Evolutionary conservation across 2,329 filamentous ascomycete species (phyloP).

Genomic region (Calonectria fujianensis): DNA sequence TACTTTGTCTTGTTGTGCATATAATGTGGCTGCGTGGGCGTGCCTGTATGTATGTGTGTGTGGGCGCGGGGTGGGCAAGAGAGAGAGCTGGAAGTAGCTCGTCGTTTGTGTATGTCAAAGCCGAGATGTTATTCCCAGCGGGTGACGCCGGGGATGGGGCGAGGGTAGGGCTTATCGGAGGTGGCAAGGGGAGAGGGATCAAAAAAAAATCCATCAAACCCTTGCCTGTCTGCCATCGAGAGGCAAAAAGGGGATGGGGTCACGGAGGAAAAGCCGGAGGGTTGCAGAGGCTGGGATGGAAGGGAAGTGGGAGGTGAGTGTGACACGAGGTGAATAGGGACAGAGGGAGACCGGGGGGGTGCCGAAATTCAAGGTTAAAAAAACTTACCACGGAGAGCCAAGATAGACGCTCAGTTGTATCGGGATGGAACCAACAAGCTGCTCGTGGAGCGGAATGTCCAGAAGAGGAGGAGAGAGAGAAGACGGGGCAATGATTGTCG

Average conservation of each 20-base stretch:
- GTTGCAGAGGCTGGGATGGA: background rate
- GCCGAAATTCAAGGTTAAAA: slow-evolving; percentile 23
- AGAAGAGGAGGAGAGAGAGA: slow-evolving; percentile 16
- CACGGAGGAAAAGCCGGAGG: slow-evolving; percentile 11
- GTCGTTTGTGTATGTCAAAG: background rate
- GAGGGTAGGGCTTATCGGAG: slow-evolving; percentile 8
- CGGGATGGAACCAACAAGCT: background rate
- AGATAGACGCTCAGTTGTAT: slow-evolving; percentile 6
- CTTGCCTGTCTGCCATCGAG: background rate
- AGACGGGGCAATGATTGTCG: slow-evolving; percentile 25
- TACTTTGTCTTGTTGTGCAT: background rate
- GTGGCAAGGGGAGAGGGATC: slow-evolving; percentile 25
- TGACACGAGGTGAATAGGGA: background rate
- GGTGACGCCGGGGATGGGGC: background rate
- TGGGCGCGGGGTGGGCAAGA: slow-evolving; percentile 1
- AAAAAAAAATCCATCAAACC: slow-evolving; percentile 13
- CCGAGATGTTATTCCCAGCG: slow-evolving; percentile 12
- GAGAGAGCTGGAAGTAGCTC: background rate
- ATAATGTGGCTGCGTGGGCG: slow-evolving; percentile 11
- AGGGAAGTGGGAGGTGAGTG: background rate
- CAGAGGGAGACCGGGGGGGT: background rate
- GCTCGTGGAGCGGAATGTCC: slow-evolving; percentile 8
- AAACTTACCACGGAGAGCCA: slow-evolving; percentile 22
- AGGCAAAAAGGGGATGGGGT: background rate
- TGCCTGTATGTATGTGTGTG: background rate